Base-by-base conservation (phyloP, 2,329 filamentous ascomycete genomes). In the Cyphellophora attinorum region DNA sequence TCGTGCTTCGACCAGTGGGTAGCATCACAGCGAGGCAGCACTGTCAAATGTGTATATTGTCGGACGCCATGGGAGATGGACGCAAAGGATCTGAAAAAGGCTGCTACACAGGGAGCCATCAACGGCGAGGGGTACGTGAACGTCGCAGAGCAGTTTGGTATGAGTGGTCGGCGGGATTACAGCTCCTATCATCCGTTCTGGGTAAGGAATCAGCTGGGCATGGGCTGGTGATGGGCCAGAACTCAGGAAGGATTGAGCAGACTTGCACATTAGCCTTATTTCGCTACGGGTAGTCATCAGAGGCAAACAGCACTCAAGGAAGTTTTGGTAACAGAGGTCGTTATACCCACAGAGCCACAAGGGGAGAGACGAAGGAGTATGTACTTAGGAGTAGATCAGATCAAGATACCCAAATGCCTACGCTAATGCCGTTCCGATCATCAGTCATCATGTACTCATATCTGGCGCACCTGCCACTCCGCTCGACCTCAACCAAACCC, bases 1-100 rank as follows among this genome's bases (percentile, higher is more conserved):
- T 48, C 52, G 2, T 77, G 74, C 45, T 76, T 77, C 51, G 53
- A 68, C 35, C 60, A 67, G 40, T 77, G 73, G 73, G 58, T 55
- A 8, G 51, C 52, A 10, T 58, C 52, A 10, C 50, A 55, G 19
- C 48, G 48, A 2, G 41, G 49, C 1, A 49, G 48, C 13, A 49
- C 53, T 14, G 55, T 65, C 8, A 49, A 54, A 28, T 68, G 64
- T 37, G 59, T 67, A 11, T 64, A 64, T 43, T 68, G 64, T 45
- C 60, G 64, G 19, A 49, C 60, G 2, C 42, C 51, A 4, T 67
- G 64, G 64, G 47, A 61, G 29, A 29, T 39, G 10, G 55, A 61
- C 16, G 39, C 46, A 5, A 36, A 46, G 5, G 41, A 54, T 34
- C 19, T 59, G 12, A 43, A 55, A 6, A 37, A 50, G 5, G 47